Base-by-base conservation (phyloP, 1,284 basidiomycete species). In the Dichomitus squalens region DNA sequence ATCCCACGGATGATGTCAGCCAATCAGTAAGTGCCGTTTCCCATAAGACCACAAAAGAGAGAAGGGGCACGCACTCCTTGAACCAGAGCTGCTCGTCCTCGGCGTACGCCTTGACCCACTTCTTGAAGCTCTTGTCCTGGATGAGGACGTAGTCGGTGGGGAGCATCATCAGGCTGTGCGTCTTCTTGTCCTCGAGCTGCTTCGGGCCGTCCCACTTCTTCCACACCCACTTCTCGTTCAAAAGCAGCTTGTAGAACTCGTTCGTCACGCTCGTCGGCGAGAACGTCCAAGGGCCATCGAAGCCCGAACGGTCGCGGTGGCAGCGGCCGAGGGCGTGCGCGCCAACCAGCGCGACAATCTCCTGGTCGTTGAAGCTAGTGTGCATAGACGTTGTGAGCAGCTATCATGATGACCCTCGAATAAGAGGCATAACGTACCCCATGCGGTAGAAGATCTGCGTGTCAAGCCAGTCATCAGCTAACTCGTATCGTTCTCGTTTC, bases 241-340 rank as follows among this genome's bases (percentile, higher is more conserved):
- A 84, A 55, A 98, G 82, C 36, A 96, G 84, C 69, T 88, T 89
- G 85, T 80, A 98, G 81, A 85, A 98, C 71, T 95, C 91, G 76
- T 98, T 98, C 47, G 90, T 90, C 72, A 98, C 76, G 12, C 90
- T 91, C 14, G 84, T 93, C 8, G 93, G 93, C 41, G 92, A 87
- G 82, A 93, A 94, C 4, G 91, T 93, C 93, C 93, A 95, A 21
- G 93, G 93, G 12, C 94, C 95, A 2, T 93, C 89, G 73, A 90
- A 96, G 39, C 93, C 93, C 57, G 92, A 94, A 64, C 90, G 81
- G 75, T 88, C 84, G 58, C 76, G 64, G 80, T 98, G 96, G 83
- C 95, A 96, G 71, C 96, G 91, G 41, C 96, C 96, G 49, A 98
- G 86, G 60, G 95, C 95, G 73, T 99, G 96, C 43, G 93, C 96